phyloP scores from a whole-genome alignment of 1,284 basidiomycete species.

The Ganoderma sinense region DNA sequence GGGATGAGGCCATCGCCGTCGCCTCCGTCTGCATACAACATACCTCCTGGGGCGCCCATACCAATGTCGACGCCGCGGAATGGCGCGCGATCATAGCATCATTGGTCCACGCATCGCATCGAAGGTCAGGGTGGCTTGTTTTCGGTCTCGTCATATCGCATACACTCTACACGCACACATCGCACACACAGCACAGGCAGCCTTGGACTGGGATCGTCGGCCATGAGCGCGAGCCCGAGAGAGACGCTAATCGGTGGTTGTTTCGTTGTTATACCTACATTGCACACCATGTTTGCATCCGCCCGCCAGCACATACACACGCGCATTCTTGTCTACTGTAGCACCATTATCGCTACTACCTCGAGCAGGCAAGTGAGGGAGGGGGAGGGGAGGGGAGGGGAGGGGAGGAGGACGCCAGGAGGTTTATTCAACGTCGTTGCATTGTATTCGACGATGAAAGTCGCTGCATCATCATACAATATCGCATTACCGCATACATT shows the following conservation, averaged over 20 bases:
- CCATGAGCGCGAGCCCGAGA: neutral
- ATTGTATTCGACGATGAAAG: neutral
- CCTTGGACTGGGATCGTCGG: neutral
- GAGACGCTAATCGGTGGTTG: neutral
- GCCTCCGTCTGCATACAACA: constrained; percentile 5
- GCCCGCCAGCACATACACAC: neutral
- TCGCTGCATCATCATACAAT: constrained; percentile 3
- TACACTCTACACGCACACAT: neutral
- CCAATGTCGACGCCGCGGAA: neutral
- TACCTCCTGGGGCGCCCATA: neutral
- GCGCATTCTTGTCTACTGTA: neutral
- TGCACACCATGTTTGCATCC: neutral
- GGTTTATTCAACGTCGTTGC: neutral
- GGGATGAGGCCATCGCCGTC: neutral
- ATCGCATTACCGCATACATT: constrained; percentile 1
- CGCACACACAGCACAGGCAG: neutral
- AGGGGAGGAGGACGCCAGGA: neutral
- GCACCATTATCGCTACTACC: neutral
- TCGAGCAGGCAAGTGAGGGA: neutral
- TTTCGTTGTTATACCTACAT: neutral
- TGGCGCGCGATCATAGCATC: neutral
- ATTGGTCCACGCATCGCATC: neutral
- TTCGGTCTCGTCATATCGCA: neutral
- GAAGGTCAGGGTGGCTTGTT: neutral
- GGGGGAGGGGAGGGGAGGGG: neutral